Percentiles rank a stretch among this genome's conserved stretches.
phyloP scores from a whole-genome alignment of 2,329 filamentous ascomycete genomes.

The Sarocladium kiliense region DNA sequence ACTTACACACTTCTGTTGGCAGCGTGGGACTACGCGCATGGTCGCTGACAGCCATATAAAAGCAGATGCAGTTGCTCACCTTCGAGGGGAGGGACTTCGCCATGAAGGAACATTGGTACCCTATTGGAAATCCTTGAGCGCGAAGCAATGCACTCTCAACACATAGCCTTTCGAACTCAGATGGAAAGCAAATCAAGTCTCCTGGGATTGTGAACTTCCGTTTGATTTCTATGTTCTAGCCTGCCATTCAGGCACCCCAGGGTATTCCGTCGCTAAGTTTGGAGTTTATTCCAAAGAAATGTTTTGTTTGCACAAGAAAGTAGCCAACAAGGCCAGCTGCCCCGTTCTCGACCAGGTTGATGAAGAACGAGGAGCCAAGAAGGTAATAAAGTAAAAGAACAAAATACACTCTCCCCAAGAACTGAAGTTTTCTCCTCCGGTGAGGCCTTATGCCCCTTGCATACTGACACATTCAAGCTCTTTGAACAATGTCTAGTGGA shows the following conservation, averaged over 20 bases:
- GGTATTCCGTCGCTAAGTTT: background rate
- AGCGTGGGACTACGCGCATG: too few species aligned
- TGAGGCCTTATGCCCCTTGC: background rate
- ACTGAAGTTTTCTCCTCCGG: background rate
- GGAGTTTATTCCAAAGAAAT: background rate
- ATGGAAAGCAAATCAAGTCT: background rate
- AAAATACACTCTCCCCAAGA: background rate
- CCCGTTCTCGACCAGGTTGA: background rate
- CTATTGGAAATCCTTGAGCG: too few species aligned
- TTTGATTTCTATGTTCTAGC: constrained; percentile 1
- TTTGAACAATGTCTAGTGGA: background rate
- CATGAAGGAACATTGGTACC: too few species aligned
- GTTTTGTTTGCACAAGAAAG: background rate
- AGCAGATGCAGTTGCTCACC: too few species aligned
- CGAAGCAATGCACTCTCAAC: too few species aligned
- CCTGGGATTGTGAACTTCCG: background rate
- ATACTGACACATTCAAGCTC: background rate
- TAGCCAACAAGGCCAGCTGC: background rate
- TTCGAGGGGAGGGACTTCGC: too few species aligned
- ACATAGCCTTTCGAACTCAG: too few species aligned
- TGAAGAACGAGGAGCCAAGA: background rate
- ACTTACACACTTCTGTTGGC: too few species aligned
- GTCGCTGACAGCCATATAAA: too few species aligned
- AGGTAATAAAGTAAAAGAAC: background rate
- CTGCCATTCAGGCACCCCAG: background rate